Base-by-base conservation (phyloP, 129 eudicot species). In the Ambrosia trifida region DNA sequence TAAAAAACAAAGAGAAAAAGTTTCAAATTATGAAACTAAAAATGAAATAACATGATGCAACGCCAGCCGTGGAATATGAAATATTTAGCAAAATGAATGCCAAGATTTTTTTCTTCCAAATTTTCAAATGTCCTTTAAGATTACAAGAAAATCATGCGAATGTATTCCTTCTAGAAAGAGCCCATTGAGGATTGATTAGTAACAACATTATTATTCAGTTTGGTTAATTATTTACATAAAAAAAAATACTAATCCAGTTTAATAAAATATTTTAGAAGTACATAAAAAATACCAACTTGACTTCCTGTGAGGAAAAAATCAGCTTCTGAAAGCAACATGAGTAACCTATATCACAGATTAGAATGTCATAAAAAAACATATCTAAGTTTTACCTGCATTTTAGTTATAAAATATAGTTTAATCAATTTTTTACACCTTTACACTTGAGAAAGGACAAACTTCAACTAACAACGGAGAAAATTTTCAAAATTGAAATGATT, bases 291-390 rank as follows among this genome's bases (percentile, higher is more conserved):
- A 94, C 99, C 99, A 75, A 89, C 99, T 60, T 82, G 79, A 74
- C 99, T 94, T 45, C 97, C 99, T 16, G 97, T 87, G 5, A 94
- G 87, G 84, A 94, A 94, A 83, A 94, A 94, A 44, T 89, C 99
- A 57, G 96, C 99, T 12, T 82, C 70, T 18, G 97, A 94, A 38
- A n/a, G 99, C 99, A 69, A 94, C 99, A 84, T 94, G 99, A 19
- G 99, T 94, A 5, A 94, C 96, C 72, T 24, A 24, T 24, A 24
- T 24, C 28, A 24, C 28, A 24, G 0, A 24, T 24, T 24, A 24
- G 28, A 24, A 24, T 24, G 28, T 24, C 1, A 0, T 24, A 0
- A 24, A 24, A 24, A 24, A 24, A 24, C 1, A 24, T 0, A 24
- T 24, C 28, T 1, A 24, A 24, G 1, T 24, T 24, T 24, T 24